Percentiles rank a stretch among this genome's conserved stretches.
Conservation (phyloP, 495 filamentous ascomycete species). For the Pseudoneurospora amorphoporcata region DNA sequence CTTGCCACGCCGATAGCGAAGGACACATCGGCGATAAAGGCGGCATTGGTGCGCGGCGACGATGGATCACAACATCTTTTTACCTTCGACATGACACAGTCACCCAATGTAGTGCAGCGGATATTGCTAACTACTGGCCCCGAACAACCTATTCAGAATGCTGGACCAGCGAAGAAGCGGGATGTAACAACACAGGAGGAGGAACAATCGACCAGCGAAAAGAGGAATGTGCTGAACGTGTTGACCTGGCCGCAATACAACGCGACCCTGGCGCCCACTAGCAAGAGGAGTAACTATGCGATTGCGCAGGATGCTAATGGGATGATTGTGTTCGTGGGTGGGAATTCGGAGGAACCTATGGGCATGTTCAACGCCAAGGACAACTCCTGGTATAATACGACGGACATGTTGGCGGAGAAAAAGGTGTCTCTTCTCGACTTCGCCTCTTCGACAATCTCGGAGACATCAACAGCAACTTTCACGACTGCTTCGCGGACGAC, state of each 20-base stretch:
- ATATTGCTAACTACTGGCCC: constrained; percentile 41
- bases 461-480: constrained; percentile 32
- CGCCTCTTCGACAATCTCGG: constrained; percentile 27
- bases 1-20: constrained; percentile 48
- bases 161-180: constrained; percentile 22
- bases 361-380: constrained; percentile 70
- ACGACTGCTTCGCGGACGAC: constrained; percentile 10
- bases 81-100: constrained; percentile 63
- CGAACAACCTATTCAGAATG: constrained; percentile 35
- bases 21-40: constrained; percentile 41
- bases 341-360: constrained; percentile 52
- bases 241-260: constrained; percentile 74
- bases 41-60: constrained; percentile 52
- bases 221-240: constrained; percentile 31
- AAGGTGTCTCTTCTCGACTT: constrained; percentile 23
- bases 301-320: constrained; percentile 42
- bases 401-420: constrained; percentile 46
- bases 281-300: constrained; percentile 37
- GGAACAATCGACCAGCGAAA: constrained; percentile 21
- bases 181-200: constrained; percentile 10
- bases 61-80: constrained; percentile 80
- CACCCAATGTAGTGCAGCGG: constrained; percentile 68
- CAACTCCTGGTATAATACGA: constrained; percentile 77
- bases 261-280: constrained; percentile 53
- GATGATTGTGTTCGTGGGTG: constrained; percentile 69